Conservation (phyloP, 2,329 filamentous ascomycete species). For the Diaporthe sp. region DNA sequence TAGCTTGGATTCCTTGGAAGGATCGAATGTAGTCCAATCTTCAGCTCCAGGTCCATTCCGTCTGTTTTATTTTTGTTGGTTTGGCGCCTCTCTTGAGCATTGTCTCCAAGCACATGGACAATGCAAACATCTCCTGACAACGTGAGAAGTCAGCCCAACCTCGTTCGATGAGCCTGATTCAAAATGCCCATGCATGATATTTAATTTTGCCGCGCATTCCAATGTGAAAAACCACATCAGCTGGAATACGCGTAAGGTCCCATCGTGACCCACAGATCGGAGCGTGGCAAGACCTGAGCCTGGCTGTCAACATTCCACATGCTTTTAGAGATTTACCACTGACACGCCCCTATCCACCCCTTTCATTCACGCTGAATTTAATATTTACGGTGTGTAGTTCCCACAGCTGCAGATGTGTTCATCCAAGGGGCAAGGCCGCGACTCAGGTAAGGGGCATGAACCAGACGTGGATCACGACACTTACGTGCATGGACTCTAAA, state of each 20-base stretch:
- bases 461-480: background rate
- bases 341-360: background rate
- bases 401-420: background rate
- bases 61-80: background rate
- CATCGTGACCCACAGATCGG: constrained; percentile 2
- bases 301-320: background rate
- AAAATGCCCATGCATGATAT: background rate
- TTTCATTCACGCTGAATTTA: background rate
- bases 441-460: constrained; percentile 20
- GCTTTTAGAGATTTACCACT: background rate
- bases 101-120: background rate
- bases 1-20: too few species aligned
- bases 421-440: background rate
- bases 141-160: background rate
- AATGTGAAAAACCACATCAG: background rate
- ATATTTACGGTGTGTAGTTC: background rate
- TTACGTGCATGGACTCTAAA: background rate
- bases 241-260: background rate
- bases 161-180: background rate
- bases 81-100: too few species aligned
- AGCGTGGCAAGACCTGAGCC: background rate
- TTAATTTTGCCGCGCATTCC: background rate
- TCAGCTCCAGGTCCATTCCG: background rate
- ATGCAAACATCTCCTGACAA: background rate
- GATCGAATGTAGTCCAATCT: background rate